phyloP scores from a whole-genome alignment of 1,284 basidiomycete species.

The Porodaedalea pini region DNA sequence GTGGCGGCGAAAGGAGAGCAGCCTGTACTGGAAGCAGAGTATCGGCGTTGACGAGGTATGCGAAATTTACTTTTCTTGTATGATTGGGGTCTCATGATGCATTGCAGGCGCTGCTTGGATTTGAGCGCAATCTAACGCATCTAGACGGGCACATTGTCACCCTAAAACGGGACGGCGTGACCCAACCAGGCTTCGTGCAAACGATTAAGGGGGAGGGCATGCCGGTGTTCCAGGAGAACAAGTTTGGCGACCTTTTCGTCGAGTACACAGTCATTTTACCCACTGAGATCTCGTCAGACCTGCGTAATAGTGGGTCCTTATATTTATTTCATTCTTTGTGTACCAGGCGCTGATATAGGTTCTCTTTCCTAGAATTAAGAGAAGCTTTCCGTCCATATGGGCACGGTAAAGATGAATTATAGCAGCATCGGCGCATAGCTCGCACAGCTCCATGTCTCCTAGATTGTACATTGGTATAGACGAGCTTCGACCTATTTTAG shows the following conservation, averaged over 20 bases:
- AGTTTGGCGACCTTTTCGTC: constrained; percentile 81
- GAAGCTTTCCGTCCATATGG: constrained; percentile 50
- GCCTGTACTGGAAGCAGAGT: constrained; percentile 86
- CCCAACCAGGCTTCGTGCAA: constrained; percentile 90
- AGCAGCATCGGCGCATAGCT: constrained; percentile 20
- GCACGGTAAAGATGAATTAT: constrained; percentile 52
- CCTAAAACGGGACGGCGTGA: constrained; percentile 71
- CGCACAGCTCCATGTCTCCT: neutral
- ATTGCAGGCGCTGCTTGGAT: constrained; percentile 71
- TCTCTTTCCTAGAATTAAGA: constrained; percentile 43
- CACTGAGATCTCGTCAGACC: constrained; percentile 57
- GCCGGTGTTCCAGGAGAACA: constrained; percentile 64
- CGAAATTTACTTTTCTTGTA: constrained; percentile 1
- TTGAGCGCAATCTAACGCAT: constrained; percentile 83
- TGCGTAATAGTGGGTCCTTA: constrained; percentile 60
- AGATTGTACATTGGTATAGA: constrained; percentile 3
- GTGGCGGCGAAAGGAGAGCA: constrained; percentile 84
- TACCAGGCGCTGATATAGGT: constrained; percentile 22
- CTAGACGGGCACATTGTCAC: constrained; percentile 83
- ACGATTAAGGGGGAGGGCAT: constrained; percentile 85
- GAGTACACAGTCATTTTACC: constrained; percentile 92
- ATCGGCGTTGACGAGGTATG: constrained; percentile 85
- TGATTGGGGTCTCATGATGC: constrained; percentile 10
- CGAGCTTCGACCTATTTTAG: neutral
- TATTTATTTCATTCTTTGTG: constrained; percentile 24